Base-by-base conservation (phyloP, 1,139 yeast genomes). In the Kodamaea alishanica region DNA sequence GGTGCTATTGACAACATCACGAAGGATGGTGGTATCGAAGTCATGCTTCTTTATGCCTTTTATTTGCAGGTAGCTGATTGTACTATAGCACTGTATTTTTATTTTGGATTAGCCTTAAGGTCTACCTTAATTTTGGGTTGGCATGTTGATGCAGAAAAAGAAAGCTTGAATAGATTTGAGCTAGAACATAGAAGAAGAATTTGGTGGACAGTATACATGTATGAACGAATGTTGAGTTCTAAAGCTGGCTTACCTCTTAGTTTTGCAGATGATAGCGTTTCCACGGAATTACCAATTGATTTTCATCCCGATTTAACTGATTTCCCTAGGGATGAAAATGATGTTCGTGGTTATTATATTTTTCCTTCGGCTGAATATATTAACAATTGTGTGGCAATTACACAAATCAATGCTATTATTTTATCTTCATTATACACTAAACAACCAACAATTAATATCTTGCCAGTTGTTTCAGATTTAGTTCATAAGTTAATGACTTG, bases 181-280 rank as follows among this genome's bases (percentile, higher is more conserved):
- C 60, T 84, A 38, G 96, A 87, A 50, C 95, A 87, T 57, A 67
- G 94, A 48, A 69, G 95, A 54, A 66, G 96, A 49, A 63, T 87
- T 15, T 87, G 95, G 92, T 87, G 96, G 96, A 85, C 95, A 0
- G 90, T 86, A 8, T 86, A 85, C 60, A 85, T 85, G 86, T 83
- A 83, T 54, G 96, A 87, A 61, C 63, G 95, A 56, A 86, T 86
- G 88, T 63, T 86, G 33, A 81, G 89, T 12, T 83, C 94, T 8
- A 87, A 87, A 53, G 90, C 92, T 1, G 96, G 96, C 0, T 65
- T 86, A 28, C 95, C 96, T 0, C 60, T 85, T 32, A 80, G 90
- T 40, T 73, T 86, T 47, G 80, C 87, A 1, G 95, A 86, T 55
- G 86, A 83, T 48, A 82, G 86, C 46, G 84, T 86, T 12, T 77